Base-by-base conservation (phyloP, 257 asterid genomes). In the Penstemon barbatus region DNA sequence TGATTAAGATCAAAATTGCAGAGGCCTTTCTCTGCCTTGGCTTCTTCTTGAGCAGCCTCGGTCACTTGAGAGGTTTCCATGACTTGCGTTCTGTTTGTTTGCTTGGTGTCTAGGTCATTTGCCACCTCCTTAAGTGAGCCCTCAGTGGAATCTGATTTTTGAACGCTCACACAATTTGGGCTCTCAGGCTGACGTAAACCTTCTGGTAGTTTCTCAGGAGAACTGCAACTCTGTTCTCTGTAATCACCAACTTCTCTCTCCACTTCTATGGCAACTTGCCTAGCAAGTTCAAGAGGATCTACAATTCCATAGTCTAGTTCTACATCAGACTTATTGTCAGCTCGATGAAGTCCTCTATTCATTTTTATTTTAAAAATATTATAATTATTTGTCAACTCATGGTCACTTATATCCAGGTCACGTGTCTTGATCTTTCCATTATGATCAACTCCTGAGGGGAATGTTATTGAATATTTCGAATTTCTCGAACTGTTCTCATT, bases 241-340 rank as follows among this genome's bases (percentile, higher is more conserved):
- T 73, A 68, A 71, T 83, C 91, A n/a, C 61, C 86, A 58, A 80
- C 83, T 51, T 87, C 96, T 74, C 93, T 80, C 85, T 86, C 92
- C 59, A 89, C 98, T 76, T 90, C 96, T 13, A 80, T 83, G 53
- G 96, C 96, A 3, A 88, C 92, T 63, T 84, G 95, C 75, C 87
- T 73, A 58, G 97, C 96, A 63, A 90, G 57, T 77, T 93, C 94
- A 37, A 87, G 79, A 36, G 98, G 92, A 79, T 93, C 98, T 4
- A 83, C 66, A 67, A 83, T 80, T 57, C 89, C 89, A 66, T 79
- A 85, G 65, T 82, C 84, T 57, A 78, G 61, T 19, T 76, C 87
- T 73, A 67, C 71, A 56, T 80, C 85, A 63, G 88, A 76, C 63
- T 71, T 85, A 74, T 71, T 79, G 5, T 56, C 73, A 62, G 74